Base-by-base conservation (phyloP, 352 stramenopile genomes). In the Blastocystis hominis region DNA sequence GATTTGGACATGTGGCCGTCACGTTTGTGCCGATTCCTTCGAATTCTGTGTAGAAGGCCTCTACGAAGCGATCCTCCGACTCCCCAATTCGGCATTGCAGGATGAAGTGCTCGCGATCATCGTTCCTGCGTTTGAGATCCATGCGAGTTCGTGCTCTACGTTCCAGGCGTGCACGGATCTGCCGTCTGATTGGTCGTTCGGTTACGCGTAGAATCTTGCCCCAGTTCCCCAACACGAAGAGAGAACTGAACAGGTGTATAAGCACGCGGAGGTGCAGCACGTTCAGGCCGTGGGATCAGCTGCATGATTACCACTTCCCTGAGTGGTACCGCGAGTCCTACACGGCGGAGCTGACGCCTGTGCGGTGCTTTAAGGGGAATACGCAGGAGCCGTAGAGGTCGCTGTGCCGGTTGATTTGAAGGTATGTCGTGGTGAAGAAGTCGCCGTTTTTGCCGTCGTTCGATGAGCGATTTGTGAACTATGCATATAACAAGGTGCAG, bases 401-500 rank as follows among this genome's bases (percentile, higher is more conserved):
- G 3, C n/a, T 90, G 42, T 20, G 59, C 13, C 64, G 69, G 36
- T 89, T 59, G 24, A 10, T 50, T 17, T 30, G 50, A n/a, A 72
- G 62, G 20, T 90, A 90, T 50, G 53, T 90, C 0, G 77, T 90
- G 6, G 44, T 90, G 24, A 42, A 75, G 38, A 80, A 86, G 36
- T 90, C 70, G 10, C 53, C 68, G 20, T 30, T 17, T 24, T 63
- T 89, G 20, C 88, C 88, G 24, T 61, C 54, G 17, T 90, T 90
- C 78, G 86, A 89, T 61, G 46, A 66, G 20, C 64, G 68, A 24
- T 90, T 90, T 69, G 86, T 88, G 17, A 88, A 88, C 34, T 90
- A 90, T 80, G 88, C 87, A 1, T 89, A 89, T 34, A 90, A 90
- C 88, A 90, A 90, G 64, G 88, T 90, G 20, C 44, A 89, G 15